A percentile compares a stretch with the other conserved stretches of the same genome.
These are phyloP conservation scores for Lathyrus sativus DNA, from an alignment of 306 rosid genomes.

Conservation along the genomic window DNA sequence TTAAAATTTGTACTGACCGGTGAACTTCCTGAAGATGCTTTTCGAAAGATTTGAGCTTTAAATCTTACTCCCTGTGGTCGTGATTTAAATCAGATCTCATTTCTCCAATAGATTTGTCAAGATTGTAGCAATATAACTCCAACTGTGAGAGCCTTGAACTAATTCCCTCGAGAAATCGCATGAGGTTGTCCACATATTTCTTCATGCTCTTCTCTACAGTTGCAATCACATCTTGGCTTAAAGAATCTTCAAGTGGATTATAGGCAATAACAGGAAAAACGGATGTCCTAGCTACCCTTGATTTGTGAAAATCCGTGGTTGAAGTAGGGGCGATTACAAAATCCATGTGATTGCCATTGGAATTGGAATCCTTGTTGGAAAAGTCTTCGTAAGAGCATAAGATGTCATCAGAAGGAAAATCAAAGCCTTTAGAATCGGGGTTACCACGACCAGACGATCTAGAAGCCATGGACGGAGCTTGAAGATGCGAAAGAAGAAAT, in stretches of 20 bases:
- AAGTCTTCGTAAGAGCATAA: constrained; percentile 91
- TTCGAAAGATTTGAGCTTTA: constrained; percentile 83
- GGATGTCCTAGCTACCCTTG: constrained; percentile 66
- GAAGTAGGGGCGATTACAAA: constrained; percentile 53
- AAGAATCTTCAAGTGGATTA: constrained; percentile 78
- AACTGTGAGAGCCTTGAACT: constrained; percentile 94
- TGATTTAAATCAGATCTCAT: constrained; percentile 77
- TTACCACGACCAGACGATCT: constrained; percentile 84
- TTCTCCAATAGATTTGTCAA: constrained; percentile 96
- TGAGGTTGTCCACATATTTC: constrained; percentile 80
- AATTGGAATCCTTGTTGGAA: constrained; percentile 54
- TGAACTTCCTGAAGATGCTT: constrained; percentile 97
- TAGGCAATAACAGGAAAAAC: constrained; percentile 63
- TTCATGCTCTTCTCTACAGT: constrained; percentile 93
- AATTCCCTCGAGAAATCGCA: constrained; percentile 96
- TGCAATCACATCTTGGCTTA: constrained; percentile 71
- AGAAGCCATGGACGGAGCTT: constrained; percentile 69
- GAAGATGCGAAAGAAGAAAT: constrained; percentile 25
- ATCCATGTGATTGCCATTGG: constrained; percentile 73
- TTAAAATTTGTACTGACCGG: constrained; percentile 89
- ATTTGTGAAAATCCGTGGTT: constrained; percentile 71
- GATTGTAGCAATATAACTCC: constrained; percentile 95
- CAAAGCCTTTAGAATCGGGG: constrained; percentile 72
- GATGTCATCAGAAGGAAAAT: constrained; percentile 87
- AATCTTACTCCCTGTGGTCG: constrained; percentile 78